Conservation (phyloP, 1,139 yeast species). For the Kodamaea ohmeri region DNA sequence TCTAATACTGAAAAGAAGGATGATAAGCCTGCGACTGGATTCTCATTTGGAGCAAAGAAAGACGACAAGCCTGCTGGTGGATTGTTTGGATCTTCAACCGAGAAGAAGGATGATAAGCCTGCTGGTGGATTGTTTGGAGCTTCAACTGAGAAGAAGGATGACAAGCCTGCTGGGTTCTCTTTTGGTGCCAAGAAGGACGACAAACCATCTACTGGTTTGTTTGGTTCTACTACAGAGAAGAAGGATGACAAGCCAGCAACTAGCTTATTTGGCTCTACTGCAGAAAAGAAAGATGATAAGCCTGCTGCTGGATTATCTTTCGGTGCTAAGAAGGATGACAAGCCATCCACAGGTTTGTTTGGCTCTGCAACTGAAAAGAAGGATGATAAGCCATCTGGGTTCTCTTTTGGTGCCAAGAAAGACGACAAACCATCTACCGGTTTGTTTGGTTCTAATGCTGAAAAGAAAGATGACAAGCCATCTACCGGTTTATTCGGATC, state of each 20-base stretch:
- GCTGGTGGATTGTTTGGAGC: neutral
- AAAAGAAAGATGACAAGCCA: slow-evolving; percentile 14
- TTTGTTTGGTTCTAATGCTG: slow-evolving; percentile 26
- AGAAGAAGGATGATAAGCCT: slow-evolving; percentile 18
- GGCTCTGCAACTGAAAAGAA: slow-evolving; percentile 22
- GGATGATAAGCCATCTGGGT: slow-evolving; percentile 4
- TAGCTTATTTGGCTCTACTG: slow-evolving; percentile 20
- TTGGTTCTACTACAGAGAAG: slow-evolving; percentile 8
- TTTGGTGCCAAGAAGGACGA: slow-evolving; percentile 18
- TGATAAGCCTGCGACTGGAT: slow-evolving; percentile 13
- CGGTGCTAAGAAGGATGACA: slow-evolving; percentile 18
- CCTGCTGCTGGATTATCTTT: slow-evolving; percentile 22
- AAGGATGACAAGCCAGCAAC: slow-evolving; percentile 18
- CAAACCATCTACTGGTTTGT: slow-evolving; percentile 12
- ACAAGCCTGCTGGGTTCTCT: slow-evolving; percentile 13
- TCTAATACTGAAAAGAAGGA: slow-evolving; percentile 10
- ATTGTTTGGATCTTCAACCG: slow-evolving; percentile 1
- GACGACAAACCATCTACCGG: slow-evolving; percentile 14
- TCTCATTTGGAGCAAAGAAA: slow-evolving; percentile 22
- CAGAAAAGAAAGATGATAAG: slow-evolving; percentile 13
- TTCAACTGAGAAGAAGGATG: slow-evolving; percentile 14
- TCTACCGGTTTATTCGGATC: slow-evolving; percentile 17
- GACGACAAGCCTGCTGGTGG: slow-evolving; percentile 6
- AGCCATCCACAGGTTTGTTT: slow-evolving; percentile 15
- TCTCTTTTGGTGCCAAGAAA: slow-evolving; percentile 17